Conservation (phyloP, 2,329 filamentous ascomycete genomes). For the Ceratocystiopsis minuta region DNA sequence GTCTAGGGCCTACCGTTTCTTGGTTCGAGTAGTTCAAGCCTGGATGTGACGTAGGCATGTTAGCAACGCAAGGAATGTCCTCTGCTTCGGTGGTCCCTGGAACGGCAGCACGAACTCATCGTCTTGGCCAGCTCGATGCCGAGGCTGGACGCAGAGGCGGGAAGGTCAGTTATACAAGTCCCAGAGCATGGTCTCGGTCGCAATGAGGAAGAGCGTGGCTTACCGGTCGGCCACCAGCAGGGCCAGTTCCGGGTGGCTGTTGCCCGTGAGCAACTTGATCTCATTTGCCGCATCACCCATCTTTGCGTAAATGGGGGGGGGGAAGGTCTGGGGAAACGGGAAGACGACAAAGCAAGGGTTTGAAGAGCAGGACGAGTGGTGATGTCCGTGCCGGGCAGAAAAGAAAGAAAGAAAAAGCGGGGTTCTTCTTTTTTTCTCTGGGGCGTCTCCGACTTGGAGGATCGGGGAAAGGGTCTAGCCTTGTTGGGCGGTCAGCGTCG, state of each 20-base stretch:
- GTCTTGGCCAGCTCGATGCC: conserved; percentile 11
- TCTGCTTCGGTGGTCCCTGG: neutral
- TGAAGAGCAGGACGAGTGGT: no score
- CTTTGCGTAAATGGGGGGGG: neutral
- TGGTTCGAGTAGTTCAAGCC: conserved; percentile 67
- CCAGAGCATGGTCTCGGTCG: neutral
- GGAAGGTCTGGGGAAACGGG: neutral
- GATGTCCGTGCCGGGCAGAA: no score
- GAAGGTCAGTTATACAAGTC: neutral
- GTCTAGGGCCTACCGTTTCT: conserved; percentile 41
- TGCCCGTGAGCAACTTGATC: conserved; percentile 23
- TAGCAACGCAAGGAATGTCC: neutral
- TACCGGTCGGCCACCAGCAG: conserved; percentile 21
- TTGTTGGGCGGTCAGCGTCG: no score
- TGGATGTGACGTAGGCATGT: neutral
- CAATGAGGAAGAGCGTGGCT: conserved; percentile 4
- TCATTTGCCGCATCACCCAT: conserved; percentile 16
- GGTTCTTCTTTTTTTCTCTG: no score
- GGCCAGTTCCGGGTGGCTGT: conserved; percentile 21
- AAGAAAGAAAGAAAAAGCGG: no score
- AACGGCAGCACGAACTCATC: conserved; percentile 4
- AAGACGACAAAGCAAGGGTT: neutral
- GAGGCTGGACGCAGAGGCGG: conserved; percentile 5
- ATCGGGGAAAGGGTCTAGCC: no score
- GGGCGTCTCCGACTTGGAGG: no score